Base-by-base conservation (phyloP, 78 protist genomes). In the Dictyostelium purpureum region DNA sequence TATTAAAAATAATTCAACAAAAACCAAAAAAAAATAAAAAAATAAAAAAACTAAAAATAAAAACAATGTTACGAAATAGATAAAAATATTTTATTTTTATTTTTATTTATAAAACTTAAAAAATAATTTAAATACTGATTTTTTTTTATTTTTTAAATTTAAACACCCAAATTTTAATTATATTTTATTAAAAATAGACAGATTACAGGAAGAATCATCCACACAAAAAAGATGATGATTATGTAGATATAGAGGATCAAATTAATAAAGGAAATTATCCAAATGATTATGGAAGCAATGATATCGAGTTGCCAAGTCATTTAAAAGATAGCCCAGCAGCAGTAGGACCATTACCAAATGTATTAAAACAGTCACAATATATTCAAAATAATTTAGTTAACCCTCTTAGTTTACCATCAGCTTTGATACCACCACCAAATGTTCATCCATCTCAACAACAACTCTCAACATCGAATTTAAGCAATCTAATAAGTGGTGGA, bases 291-390 rank as follows among this genome's bases (percentile, higher is more conserved):
- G 52, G 76, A 6, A 69, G 52, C 40, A 69, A 35, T 42, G 52
- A 42, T 33, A 71, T 71, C 14, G 51, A 43, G 7, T 33, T 38
- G 21, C 45, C 76, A 19, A n/a, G 42, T 66, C 19, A 35, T 37
- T 18, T 35, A 9, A 66, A 33, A 2, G n/a, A 14, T 37, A n/a
- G 59, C 9, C 43, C 51, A 10, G 0, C 6, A 56, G 19, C 35
- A 18, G 28, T 10, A 14, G 71, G 33, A 33, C 7, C 7, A 26
- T 9, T n/a, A 4, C 38, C 71, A 63, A 28, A 28, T 28, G 1
- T 71, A 21, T 51, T 75, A 18, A 75, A 42, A 52, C 81, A 75
- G 33, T 75, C 81, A 7, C 81, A 75, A 51, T 21, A 38, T 47
- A 33, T 75, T 14, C 21, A 35, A 9, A 9, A 14, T 26, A 51